Evolutionary conservation across 2,329 filamentous ascomycete genomes (phyloP), one percentile per base, ranked within the genome.

Genomic region (Penicillium sp.): DNA sequence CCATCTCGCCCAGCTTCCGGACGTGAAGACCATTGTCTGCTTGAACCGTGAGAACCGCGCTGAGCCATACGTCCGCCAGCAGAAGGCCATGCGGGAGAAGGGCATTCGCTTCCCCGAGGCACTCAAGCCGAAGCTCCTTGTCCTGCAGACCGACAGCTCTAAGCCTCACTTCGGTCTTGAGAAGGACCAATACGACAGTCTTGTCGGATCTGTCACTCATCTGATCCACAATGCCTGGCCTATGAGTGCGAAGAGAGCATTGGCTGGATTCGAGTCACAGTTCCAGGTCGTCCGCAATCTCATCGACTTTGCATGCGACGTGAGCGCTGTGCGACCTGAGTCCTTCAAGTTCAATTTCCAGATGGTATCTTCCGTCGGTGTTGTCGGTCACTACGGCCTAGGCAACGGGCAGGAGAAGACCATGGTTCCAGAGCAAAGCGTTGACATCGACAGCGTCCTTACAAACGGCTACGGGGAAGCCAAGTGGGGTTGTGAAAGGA

Each of bases 391-490:
- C 47, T 74, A 73, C 37, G 65, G 66, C 1, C 55, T 73, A 3
- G 58, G 60, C 14, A 70, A 54, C 6, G 58, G 62, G 15, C 71
- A 54, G 28, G 62, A 63, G 6, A 67, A 68, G 4, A 37, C 67
- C 0, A 42, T 67, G 0, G 79, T 84, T 0, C 79, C 78, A 0
- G 84, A 86, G 61, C 66, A 76, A n/a, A 63, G 69, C 0, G 68
- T 81, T 17, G 54, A 53, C 0, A 72, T 83, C 1, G 74, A 75
- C 1, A 67, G 73, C 0, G 78, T 81, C 0, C 69, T 83, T 4
- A 74, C 77, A 0, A 78, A 71, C 4, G 83, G 83, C 17, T 85
- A 86, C 61, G 74, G 72, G n/a, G 82, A 85, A 7, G 83, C 80
- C 4, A 86, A 86, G 62, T 80, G 67, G 41, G 75, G 75, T 0